A percentile compares a stretch with the other conserved stretches of the same genome.
Evolutionary conservation across 2,329 filamentous ascomycete genomes (phyloP).

Genomic region (Calonectria pseudoreteaudii): DNA sequence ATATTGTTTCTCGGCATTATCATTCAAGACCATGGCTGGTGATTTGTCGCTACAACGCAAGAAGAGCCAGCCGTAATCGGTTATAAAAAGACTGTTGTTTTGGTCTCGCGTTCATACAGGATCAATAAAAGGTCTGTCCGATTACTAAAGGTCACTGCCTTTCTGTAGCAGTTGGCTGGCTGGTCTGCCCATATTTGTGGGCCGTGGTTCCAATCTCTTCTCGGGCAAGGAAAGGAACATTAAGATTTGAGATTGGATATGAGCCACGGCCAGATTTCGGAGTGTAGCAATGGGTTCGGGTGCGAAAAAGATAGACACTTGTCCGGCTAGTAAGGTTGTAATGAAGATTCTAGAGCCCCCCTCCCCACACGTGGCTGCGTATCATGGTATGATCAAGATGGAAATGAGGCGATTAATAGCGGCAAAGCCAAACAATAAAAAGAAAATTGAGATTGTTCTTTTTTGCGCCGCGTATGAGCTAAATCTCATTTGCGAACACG

Average conservation of each 20-base stretch:
- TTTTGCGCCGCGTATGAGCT: background rate
- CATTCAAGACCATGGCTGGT: background rate
- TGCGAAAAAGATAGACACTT: background rate
- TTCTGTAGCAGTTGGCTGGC: background rate
- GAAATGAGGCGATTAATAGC: background rate
- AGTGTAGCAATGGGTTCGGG: background rate
- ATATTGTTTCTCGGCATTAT: background rate
- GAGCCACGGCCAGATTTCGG: background rate
- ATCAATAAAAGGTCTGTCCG: background rate
- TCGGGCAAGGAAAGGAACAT: background rate
- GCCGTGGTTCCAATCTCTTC: background rate
- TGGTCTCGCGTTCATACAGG: background rate
- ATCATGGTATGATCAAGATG: background rate
- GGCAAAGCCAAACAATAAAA: no score
- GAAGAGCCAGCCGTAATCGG: background rate
- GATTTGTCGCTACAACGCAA: background rate
- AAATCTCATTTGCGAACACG: background rate
- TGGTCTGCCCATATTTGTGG: background rate
- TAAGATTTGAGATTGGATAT: background rate
- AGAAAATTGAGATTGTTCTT: no score
- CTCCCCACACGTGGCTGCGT: background rate
- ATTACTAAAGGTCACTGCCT: background rate
- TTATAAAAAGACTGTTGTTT: background rate
- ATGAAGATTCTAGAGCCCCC: background rate
- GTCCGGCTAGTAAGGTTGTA: background rate